Base-by-base conservation (phyloP, 441 rosid genomes). In the Croton laevigatus region DNA sequence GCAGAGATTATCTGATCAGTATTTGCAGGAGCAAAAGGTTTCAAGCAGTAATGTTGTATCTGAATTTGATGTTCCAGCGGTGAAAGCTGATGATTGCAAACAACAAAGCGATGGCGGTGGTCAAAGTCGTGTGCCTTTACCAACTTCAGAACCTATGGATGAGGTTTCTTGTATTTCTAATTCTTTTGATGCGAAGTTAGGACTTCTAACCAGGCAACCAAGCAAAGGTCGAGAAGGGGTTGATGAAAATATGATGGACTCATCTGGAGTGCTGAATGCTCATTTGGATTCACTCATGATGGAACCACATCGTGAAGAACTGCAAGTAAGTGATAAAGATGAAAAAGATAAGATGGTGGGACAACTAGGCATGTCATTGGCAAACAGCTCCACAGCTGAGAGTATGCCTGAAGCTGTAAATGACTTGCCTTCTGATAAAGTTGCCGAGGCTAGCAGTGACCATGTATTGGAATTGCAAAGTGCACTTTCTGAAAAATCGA, bases 181-280 rank as follows among this genome's bases (percentile, higher is more conserved):
- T 84, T 80, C 88, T 36, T 77, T 81, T 69, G 85, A 87, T 69
- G 69, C 77, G 55, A 90, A 87, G 70, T 68, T 85, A 59, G 82
- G 84, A 40, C 84, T 70, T 70, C 79, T 87, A 65, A 75, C 82
- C 51, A 80, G 87, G 77, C 96, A 87, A 76, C 79, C 82, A 53
- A 83, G 88, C 83, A 93, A 88, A 85, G 82, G 79, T 70, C 81
- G 91, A 73, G 98, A 93, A 85, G 98, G 89, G 59, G 85, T 79
- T 78, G 96, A 91, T 85, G 97, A 90, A 78, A 88, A 91, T 76
- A 89, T 96, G 99, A 78, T 91, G 88, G 99, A 96, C 73, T 91
- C 96, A 48, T 91, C 94, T 66, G 88, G 84, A 57, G 76, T 84
- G 81, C 79, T 82, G 59, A 79, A 86, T 81, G 77, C 83, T 61